A percentile compares a stretch with the other conserved stretches of the same genome.
Evolutionary conservation across 192 early-diverging fungal species (phyloP).

Genomic region (Gryganskiella cystojenkinii): DNA sequence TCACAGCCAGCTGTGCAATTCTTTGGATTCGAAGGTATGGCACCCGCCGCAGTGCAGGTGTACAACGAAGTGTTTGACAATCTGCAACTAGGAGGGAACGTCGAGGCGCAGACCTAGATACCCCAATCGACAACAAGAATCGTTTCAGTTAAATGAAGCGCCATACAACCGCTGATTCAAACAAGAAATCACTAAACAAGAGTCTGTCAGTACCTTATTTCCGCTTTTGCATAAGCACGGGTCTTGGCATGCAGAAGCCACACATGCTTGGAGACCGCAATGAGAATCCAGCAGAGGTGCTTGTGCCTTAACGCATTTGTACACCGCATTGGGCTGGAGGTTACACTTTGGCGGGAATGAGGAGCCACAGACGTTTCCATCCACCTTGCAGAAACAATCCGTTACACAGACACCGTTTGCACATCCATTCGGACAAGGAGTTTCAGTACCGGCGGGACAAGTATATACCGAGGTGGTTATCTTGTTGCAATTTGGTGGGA

Average conservation of each 20-base stretch:
- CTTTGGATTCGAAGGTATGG: not conserved
- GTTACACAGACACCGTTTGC: not conserved
- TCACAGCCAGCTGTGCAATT: not conserved
- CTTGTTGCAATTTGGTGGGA: not conserved
- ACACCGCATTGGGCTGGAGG: not conserved
- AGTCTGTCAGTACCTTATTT: not conserved
- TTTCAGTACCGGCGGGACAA: not conserved
- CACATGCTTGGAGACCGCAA: constrained; percentile 4
- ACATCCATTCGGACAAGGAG: constrained; percentile 5
- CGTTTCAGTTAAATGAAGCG: not conserved
- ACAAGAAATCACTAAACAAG: not conserved
- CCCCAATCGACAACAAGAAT: no score
- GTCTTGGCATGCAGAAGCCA: not conserved
- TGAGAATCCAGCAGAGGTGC: not conserved
- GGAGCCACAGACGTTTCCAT: constrained; percentile 2
- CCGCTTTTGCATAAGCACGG: constrained; percentile 2
- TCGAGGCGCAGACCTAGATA: constrained; percentile 4
- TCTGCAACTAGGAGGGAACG: not conserved
- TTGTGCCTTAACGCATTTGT: not conserved
- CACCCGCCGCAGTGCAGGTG: not conserved
- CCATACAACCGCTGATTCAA: not conserved
- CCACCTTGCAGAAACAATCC: not conserved
- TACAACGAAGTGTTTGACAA: not conserved
- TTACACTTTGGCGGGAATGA: not conserved
- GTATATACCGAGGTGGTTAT: not conserved